These are phyloP conservation scores for Aspergillus hiratsukae DNA, from an alignment of 2,329 filamentous ascomycete genomes.

Conservation along the genomic window DNA sequence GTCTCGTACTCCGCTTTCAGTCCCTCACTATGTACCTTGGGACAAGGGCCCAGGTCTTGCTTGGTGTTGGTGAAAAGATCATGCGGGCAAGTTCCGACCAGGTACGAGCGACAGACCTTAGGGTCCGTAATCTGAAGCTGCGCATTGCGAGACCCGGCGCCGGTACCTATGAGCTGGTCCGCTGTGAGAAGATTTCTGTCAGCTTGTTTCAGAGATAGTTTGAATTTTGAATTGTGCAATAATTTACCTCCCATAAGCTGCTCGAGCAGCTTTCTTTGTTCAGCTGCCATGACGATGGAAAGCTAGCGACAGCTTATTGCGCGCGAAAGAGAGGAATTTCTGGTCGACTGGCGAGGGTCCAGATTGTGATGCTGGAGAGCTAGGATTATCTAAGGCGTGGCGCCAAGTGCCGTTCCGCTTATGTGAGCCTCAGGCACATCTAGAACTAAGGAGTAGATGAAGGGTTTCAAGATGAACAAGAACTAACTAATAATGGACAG, in stretches of 20 bases:
- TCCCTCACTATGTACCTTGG: conserved; percentile 81
- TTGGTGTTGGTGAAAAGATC: conserved; percentile 99
- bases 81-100: conserved; percentile 91
- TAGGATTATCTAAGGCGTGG: conserved; percentile 15
- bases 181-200: conserved; percentile 28
- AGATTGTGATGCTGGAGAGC: neutral
- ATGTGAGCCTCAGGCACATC: conserved; percentile 5
- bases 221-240: conserved; percentile 6
- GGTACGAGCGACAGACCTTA: conserved; percentile 91
- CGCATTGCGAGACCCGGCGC: conserved; percentile 66
- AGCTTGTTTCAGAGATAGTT: conserved; percentile 13
- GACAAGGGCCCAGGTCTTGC: conserved; percentile 87
- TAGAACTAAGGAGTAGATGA: neutral
- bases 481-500: neutral
- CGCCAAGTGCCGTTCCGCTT: conserved; percentile 26
- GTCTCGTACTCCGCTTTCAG: conserved; percentile 85
- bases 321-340: neutral
- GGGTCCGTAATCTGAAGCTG: conserved; percentile 85
- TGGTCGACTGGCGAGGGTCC: neutral
- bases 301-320: conserved; percentile 1
- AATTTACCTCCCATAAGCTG: conserved; percentile 65
- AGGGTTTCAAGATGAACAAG: neutral
- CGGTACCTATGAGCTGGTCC: conserved; percentile 72
- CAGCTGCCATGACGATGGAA: conserved; percentile 69
- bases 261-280: conserved; percentile 98